These are phyloP conservation scores for Phytophthora kernoviae DNA, from an alignment of 352 stramenopile genomes.

Conservation along the genomic window DNA sequence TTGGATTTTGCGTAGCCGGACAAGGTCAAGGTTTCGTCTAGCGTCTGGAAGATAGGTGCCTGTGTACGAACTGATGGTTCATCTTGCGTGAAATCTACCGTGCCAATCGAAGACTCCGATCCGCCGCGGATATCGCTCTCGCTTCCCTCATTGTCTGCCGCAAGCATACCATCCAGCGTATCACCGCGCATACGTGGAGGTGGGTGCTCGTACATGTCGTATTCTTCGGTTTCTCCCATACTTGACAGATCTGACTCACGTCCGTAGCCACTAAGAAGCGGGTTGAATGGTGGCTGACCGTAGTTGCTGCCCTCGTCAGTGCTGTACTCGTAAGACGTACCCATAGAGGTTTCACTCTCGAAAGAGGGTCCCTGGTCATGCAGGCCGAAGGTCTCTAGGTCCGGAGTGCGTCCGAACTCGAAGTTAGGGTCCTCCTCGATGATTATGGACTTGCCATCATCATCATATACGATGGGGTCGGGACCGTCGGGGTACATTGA, in stretches of 20 bases:
- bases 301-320: conserved; percentile 24
- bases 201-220: conserved; percentile 49
- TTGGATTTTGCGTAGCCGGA: conserved; percentile 29
- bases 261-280: conserved; percentile 40
- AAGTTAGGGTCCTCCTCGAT: conserved; percentile 45
- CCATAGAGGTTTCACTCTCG: conserved; percentile 64
- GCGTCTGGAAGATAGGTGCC: conserved; percentile 32
- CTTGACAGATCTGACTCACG: conserved; percentile 71
- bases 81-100: conserved; percentile 58
- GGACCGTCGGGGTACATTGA: conserved; percentile 44
- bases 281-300: conserved; percentile 44
- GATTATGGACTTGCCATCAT: conserved; percentile 33
- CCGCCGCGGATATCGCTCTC: conserved; percentile 27
- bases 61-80: conserved; percentile 36
- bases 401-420: conserved; percentile 46
- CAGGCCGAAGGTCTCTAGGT: conserved; percentile 52
- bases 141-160: conserved; percentile 23
- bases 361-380: conserved; percentile 43
- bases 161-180: conserved; percentile 38
- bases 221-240: conserved; percentile 56
- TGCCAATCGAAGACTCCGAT: conserved; percentile 59
- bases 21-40: conserved; percentile 46
- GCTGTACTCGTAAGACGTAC: conserved; percentile 54
- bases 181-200: conserved; percentile 31
- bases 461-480: conserved; percentile 23